Conservation (phyloP, 2,329 filamentous ascomycete genomes). For the Dothiorella sarmentorum region DNA sequence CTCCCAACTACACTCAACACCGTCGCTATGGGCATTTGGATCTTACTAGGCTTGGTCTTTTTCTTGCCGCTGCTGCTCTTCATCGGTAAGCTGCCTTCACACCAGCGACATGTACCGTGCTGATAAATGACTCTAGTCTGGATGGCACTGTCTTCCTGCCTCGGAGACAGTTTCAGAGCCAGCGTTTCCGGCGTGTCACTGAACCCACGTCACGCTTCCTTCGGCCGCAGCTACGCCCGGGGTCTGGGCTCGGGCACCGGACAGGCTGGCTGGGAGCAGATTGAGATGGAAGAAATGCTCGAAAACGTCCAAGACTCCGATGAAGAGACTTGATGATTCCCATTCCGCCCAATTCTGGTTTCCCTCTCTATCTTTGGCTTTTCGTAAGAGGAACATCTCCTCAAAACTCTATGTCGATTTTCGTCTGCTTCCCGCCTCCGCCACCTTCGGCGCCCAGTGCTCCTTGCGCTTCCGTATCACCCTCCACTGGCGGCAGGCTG, state of each 20-base stretch:
- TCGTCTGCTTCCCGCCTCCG: slow-evolving; percentile 52
- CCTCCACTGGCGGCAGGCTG: slow-evolving; percentile 81
- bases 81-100: slow-evolving; percentile 19
- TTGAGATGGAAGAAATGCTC: slow-evolving; percentile 61
- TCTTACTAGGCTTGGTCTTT: slow-evolving; percentile 32
- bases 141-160: slow-evolving; percentile 54
- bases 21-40: slow-evolving; percentile 31
- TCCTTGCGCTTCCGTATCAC: slow-evolving; percentile 62
- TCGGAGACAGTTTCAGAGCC: slow-evolving; percentile 52
- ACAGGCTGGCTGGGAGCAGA: slow-evolving; percentile 57
- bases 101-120: neutral
- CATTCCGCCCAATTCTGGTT: neutral
- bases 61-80: slow-evolving; percentile 37
- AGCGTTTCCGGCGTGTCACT: slow-evolving; percentile 40
- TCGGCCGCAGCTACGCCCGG: slow-evolving; percentile 55
- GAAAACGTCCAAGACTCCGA: slow-evolving; percentile 29
- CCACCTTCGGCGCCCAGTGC: slow-evolving; percentile 34
- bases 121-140: slow-evolving; percentile 36
- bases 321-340: neutral
- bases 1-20: neutral
- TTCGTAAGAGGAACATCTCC: neutral
- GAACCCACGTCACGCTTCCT: slow-evolving; percentile 45
- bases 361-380: slow-evolving; percentile 22
- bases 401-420: slow-evolving; percentile 68
- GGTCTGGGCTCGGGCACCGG: slow-evolving; percentile 53